Conservation (phyloP, 768 basidiomycete genomes). For the Lentinula sp. region DNA sequence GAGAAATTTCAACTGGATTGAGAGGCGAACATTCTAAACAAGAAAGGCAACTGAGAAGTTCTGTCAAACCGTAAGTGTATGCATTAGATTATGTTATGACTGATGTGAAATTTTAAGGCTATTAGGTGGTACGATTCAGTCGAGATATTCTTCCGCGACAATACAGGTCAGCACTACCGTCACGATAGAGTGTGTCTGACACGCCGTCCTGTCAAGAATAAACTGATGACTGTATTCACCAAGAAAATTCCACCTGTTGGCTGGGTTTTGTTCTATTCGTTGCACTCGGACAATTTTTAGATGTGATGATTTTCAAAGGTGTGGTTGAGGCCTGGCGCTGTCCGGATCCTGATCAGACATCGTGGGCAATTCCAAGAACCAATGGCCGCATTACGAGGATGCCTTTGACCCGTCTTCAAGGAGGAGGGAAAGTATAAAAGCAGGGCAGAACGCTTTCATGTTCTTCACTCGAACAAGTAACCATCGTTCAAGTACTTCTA, state of each 20-base stretch:
- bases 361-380: background rate
- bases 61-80: background rate
- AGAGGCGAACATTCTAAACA: background rate
- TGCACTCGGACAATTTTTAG: background rate
- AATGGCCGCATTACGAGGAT: background rate
- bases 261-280: background rate
- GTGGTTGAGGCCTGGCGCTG: background rate
- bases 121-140: background rate
- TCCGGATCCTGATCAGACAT: background rate
- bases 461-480: conserved; percentile 6
- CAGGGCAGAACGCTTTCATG: background rate
- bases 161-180: background rate
- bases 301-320: background rate
- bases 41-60: background rate
- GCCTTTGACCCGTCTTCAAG: background rate
- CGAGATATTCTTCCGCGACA: too few relatives aligned
- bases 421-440: background rate
- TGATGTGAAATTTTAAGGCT: background rate
- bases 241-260: background rate
- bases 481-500: conserved; percentile 5
- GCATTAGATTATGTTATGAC: background rate
- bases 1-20: background rate
- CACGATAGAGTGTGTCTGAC: background rate
- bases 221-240: background rate
- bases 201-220: background rate